Evolutionary conservation across 768 basidiomycete species (phyloP).

Genomic region (Suillus weaverae): DNA sequence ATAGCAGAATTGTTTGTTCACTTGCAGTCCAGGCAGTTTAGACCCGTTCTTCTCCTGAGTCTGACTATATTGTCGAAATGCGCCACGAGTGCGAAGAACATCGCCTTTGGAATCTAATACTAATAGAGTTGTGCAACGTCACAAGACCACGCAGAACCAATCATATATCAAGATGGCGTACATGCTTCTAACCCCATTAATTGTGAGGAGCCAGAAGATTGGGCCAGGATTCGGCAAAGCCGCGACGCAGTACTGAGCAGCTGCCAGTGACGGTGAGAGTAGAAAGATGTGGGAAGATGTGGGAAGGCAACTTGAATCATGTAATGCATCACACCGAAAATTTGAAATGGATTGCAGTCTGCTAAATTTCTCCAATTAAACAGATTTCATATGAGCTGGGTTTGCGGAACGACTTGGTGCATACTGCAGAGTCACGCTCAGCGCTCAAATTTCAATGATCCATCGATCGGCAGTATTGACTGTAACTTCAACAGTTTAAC

Average conservation of each 20-base stretch:
- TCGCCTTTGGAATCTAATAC: not conserved
- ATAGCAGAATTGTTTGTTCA: not conserved
- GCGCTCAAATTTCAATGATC: too few species aligned
- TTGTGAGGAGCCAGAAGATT: not conserved
- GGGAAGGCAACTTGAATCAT: not conserved
- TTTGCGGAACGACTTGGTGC: too few species aligned
- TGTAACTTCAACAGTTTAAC: too few species aligned
- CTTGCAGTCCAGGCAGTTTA: not conserved
- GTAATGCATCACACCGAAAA: too few species aligned
- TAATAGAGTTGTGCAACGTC: not conserved
- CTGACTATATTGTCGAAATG: not conserved
- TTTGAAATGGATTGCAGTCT: too few species aligned
- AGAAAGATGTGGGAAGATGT: not conserved
- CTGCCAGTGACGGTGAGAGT: not conserved
- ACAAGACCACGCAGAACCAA: not conserved
- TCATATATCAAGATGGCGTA: not conserved
- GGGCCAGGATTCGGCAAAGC: not conserved
- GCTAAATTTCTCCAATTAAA: too few species aligned
- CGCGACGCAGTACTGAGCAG: not conserved
- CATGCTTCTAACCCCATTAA: not conserved
- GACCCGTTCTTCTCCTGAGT: not conserved
- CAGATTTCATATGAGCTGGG: too few species aligned
- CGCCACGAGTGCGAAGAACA: not conserved
- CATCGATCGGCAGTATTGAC: too few species aligned
- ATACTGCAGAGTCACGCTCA: too few species aligned